Evolutionary conservation across 192 early-diverging fungal genomes (phyloP), one percentile per base, ranked within the genome.

Genomic region (Jimgerdemannia flammicorona): DNA sequence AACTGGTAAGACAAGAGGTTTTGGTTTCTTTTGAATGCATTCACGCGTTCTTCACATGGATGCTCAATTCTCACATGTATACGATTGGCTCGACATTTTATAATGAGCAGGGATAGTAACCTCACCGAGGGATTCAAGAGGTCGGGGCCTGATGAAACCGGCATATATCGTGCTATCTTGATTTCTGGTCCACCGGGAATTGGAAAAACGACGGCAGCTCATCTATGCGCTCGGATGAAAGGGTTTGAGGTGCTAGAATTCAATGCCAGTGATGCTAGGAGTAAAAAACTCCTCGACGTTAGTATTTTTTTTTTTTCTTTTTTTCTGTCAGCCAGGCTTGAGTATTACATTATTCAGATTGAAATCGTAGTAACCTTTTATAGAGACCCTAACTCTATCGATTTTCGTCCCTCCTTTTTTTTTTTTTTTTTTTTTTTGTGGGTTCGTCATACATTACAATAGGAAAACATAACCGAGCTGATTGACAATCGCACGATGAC

Each of bases 141-240:
- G 17, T 68, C 67, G 19, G 67, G 67, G 67, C 6, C 67, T 68
- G 90, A 92, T 39, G 87, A 89, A 19, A 75, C 82, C 4, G 78
- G 83, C 18, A 67, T 72, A 7, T 88, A 80, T 67, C 80, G 90
- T 3, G 93, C 97, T 0, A 87, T 95, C 6, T 76, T 99, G 17
- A 85, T 99, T 3, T 95, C 95, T 44, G 98, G 98, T 3, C 94
- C 97, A 3, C 98, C 98, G 4, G 98, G 98, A 2, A 95, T 99
- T 54, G 98, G 98, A 64, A 99, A 99, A 80, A 99, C 97, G 4
- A 98, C 98, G 0, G 87, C 95, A 0, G 98, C 96, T 3, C 95
- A 97, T 80, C 76, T 99, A n/a, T 92, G 94, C 7, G 94, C 92
- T 18, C 85, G 91, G 18, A 72, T 84, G 10, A 88, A 94, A 40